These are phyloP conservation scores for Kokia cookei DNA, from an alignment of 441 rosid species.

Conservation along the genomic window DNA sequence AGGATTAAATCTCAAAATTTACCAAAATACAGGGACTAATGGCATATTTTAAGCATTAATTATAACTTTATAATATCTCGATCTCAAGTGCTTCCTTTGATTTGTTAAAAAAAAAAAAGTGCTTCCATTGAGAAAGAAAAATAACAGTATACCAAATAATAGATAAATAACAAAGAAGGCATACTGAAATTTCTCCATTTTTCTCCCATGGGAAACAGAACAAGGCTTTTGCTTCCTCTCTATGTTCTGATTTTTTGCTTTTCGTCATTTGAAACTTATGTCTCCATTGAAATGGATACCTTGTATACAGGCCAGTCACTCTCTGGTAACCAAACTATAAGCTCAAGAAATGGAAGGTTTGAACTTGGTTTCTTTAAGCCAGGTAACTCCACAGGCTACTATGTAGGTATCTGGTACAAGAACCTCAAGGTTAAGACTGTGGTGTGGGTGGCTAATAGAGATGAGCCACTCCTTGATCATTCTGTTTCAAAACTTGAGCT, in stretches of 20 bases:
- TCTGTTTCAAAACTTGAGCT: conserved; percentile 27
- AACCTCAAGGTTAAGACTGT: conserved; percentile 20
- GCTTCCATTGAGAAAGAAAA: too few relatives aligned
- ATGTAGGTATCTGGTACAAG: conserved; percentile 51
- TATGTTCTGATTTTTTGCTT: conserved; percentile 20
- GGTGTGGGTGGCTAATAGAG: conserved; percentile 58
- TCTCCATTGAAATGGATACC: conserved; percentile 19
- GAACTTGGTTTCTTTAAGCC: conserved; percentile 60
- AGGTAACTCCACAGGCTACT: conserved; percentile 21
- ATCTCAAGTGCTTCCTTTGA: too few relatives aligned
- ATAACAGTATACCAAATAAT: neutral
- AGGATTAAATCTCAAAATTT: too few relatives aligned
- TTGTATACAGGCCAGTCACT: conserved; percentile 22
- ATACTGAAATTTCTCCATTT: neutral
- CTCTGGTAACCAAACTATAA: conserved; percentile 25
- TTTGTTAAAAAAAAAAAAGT: too few relatives aligned
- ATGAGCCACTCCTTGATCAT: conserved; percentile 28
- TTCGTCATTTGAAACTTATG: conserved; percentile 16
- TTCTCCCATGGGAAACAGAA: neutral
- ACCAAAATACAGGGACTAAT: too few relatives aligned
- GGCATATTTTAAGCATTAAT: too few relatives aligned
- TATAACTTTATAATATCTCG: too few relatives aligned
- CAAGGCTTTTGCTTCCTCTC: conserved; percentile 3
- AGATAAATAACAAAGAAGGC: neutral
- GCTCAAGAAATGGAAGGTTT: conserved; percentile 28